Conservation (phyloP, 345 rosid genomes). For the Hevea brasiliensis region DNA sequence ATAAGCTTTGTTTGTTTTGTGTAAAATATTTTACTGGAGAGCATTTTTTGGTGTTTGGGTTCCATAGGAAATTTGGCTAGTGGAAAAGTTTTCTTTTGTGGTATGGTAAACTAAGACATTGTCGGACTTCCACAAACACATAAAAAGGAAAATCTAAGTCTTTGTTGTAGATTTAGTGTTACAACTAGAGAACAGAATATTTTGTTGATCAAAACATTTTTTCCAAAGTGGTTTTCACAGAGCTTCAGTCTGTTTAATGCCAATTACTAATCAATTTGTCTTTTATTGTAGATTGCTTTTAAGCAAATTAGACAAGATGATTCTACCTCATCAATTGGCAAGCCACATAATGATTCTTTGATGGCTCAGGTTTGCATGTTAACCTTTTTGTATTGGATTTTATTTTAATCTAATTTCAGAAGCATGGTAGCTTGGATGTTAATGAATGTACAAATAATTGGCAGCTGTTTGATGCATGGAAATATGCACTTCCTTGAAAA, state of each 20-base stretch:
- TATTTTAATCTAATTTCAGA: neutral
- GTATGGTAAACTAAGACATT: neutral
- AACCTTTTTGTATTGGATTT: slow-evolving; percentile 2
- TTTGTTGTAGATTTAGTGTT: neutral
- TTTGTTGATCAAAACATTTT: neutral
- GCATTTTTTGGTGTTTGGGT: neutral
- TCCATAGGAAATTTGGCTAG: neutral
- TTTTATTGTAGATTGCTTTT: slow-evolving; percentile 46
- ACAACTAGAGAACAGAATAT: neutral
- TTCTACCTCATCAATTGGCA: slow-evolving; percentile 48
- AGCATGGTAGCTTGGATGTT: neutral
- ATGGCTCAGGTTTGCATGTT: slow-evolving; percentile 67
- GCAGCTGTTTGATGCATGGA: neutral
- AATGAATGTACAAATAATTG: neutral
- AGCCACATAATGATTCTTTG: slow-evolving; percentile 61
- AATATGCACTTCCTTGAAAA: neutral
- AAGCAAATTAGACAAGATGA: slow-evolving; percentile 61
- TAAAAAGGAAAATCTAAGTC: neutral
- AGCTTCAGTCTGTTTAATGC: neutral
- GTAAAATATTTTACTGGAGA: neutral
- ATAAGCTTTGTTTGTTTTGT: neutral
- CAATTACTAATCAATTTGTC: slow-evolving; percentile 9
- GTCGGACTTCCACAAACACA: neutral
- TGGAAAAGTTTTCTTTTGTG: neutral
- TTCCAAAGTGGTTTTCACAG: neutral